A percentile compares a stretch with the other conserved stretches of the same genome.
Evolutionary conservation across 192 early-diverging fungal genomes (phyloP).

Genomic region (Pilobolus umbonatus): DNA sequence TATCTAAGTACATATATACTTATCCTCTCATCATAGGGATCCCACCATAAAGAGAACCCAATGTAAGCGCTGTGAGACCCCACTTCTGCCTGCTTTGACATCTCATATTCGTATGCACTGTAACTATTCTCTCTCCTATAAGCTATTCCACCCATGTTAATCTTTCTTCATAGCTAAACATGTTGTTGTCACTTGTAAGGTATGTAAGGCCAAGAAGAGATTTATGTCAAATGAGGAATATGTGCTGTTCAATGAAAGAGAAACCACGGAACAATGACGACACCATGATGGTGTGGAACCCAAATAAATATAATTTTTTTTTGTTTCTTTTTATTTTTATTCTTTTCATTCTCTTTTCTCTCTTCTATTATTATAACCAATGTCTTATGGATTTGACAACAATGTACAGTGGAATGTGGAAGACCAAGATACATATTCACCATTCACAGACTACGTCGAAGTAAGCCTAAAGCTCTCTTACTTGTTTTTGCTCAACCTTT

Average conservation of each 20-base stretch:
- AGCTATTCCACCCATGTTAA: neutral
- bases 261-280: no score
- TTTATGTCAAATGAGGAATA: constrained; percentile 6
- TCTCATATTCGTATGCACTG: constrained; percentile 37
- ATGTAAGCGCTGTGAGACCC: constrained; percentile 51
- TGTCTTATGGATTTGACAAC: neutral
- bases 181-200: constrained; percentile 33
- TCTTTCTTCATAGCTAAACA: constrained; percentile 29
- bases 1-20: neutral
- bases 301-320: neutral
- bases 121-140: constrained; percentile 23
- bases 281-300: neutral
- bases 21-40: constrained; percentile 33
- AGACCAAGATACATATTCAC: neutral
- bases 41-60: constrained; percentile 50
- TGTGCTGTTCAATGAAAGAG: constrained; percentile 8
- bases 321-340: neutral
- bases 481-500: neutral
- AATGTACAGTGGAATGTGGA: constrained; percentile 9
- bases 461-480: neutral
- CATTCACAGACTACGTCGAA: neutral
- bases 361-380: neutral
- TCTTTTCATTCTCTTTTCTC: neutral
- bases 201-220: constrained; percentile 34
- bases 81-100: constrained; percentile 50